Percentiles rank a stretch among this genome's conserved stretches.
Conservation (phyloP, 768 basidiomycete genomes). For the Lenzites betulinus region DNA sequence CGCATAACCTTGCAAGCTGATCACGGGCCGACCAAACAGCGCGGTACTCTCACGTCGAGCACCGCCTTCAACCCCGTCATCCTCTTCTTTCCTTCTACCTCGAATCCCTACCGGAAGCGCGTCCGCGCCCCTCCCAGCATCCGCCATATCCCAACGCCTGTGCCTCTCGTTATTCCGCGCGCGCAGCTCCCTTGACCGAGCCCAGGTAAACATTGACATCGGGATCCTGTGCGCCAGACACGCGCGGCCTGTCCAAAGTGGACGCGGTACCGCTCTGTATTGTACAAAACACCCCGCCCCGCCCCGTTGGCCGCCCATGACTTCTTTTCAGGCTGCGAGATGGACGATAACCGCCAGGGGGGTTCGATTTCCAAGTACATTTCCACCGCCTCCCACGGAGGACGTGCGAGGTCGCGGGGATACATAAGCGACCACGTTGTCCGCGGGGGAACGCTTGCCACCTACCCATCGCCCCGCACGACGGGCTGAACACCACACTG, state of each 20-base stretch:
- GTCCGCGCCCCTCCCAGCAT: no score
- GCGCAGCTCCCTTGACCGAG: no score
- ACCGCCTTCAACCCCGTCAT: no score
- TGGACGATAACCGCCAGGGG: background rate
- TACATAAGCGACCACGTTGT: background rate
- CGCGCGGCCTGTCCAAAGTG: background rate
- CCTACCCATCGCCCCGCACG: no score
- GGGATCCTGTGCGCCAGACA: background rate
- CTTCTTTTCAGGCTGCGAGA: background rate
- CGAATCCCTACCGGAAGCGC: no score
- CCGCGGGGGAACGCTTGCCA: background rate
- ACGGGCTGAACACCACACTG: no score
- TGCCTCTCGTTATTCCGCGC: no score
- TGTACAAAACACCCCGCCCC: background rate
- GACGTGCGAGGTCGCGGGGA: background rate
- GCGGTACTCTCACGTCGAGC: no score
- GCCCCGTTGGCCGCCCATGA: background rate
- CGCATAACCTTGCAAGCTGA: no score
- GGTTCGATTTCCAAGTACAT: background rate
- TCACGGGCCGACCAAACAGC: no score
- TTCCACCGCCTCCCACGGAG: background rate
- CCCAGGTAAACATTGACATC: background rate
- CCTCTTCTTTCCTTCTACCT: no score
- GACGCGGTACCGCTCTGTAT: background rate
- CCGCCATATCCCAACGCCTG: no score